Evolutionary conservation across 148 eudicot genomes (phyloP), one percentile per base, ranked within the genome.

Genomic region (Dianthus caryophyllus): DNA sequence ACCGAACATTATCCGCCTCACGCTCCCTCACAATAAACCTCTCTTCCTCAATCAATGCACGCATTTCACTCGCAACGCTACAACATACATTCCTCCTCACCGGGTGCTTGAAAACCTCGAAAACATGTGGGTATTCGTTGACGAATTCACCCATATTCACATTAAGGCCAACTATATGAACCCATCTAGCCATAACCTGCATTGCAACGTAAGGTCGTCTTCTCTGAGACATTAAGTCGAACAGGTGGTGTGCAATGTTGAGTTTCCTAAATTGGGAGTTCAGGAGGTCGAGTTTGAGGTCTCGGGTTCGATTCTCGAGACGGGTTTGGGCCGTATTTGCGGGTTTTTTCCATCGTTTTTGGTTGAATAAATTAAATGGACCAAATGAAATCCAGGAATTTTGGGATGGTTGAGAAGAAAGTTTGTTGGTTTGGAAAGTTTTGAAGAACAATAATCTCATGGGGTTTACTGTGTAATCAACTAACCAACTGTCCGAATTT

Each of bases 251-350:
- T 66, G 83, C 76, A 70, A 81, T 77, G 38, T 39, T 80, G 64
- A 90, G 80, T 24, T 84, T 81, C 73, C 78, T 71, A 71, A 49
- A 58, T 1, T 64, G 79, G 64, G 59, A 6, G 5, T 64, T 73
- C 11, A 85, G 60, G 0, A 50, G 71, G 70, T 90, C 94, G 54
- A 90, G 83, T 58, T 84, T 85, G 9, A 76, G 75, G 84, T 88
- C 95, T 22, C 85, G 73, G 78, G 86, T 85, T 64, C 91, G 83
- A 72, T 58, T 71, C 65, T 90, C 84, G 21, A 87, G 58, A 17
- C 97, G 94, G 78, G 87, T 84, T 73, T 78, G 93, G 14, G 97
- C 94, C 0, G 91, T 87, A 68, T 66, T 47, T 1, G 85, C 82
- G 26, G 93, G 88, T 68, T 85, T 85, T 68, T 70, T 79, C 87